Evolutionary conservation across 2,329 filamentous ascomycete genomes (phyloP).

Genomic region (Septoria petroselini): DNA sequence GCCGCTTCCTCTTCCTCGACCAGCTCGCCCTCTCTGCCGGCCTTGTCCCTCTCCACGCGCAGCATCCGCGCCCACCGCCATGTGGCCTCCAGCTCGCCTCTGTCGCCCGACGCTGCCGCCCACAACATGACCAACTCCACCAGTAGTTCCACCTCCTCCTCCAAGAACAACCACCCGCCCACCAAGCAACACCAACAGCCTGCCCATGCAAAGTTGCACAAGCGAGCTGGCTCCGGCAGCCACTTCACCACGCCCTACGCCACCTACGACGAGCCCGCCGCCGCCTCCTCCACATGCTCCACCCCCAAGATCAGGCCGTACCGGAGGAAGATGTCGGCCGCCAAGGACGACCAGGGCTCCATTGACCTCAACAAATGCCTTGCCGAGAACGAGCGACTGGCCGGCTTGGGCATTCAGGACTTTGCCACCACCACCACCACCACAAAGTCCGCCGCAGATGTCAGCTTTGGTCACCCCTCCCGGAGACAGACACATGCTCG

Average conservation of each 20-base stretch:
- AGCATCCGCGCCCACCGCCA: slow-evolving; percentile 16
- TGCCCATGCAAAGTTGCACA: slow-evolving; percentile 35
- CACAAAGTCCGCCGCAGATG: slow-evolving; percentile 44
- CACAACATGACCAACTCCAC: slow-evolving; percentile 13
- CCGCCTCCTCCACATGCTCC: slow-evolving; percentile 22
- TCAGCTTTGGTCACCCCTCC: slow-evolving; percentile 43
- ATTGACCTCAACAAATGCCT: slow-evolving; percentile 56
- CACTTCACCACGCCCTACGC: slow-evolving; percentile 34
- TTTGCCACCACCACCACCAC: no score
- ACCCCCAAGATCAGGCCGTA: slow-evolving; percentile 54
- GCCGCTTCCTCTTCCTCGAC: not conserved
- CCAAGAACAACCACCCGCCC: slow-evolving; percentile 13
- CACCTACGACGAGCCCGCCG: slow-evolving; percentile 31
- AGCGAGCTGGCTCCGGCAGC: slow-evolving; percentile 32
- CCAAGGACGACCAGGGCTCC: slow-evolving; percentile 43
- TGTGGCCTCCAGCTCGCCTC: slow-evolving; percentile 7
- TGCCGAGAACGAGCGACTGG: slow-evolving; percentile 52
- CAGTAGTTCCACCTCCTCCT: slow-evolving; percentile 1
- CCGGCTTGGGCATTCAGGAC: slow-evolving; percentile 56
- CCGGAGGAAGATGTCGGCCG: slow-evolving; percentile 52
- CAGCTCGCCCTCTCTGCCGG: slow-evolving; percentile 10
- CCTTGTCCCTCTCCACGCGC: slow-evolving; percentile 20
- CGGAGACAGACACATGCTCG: slow-evolving; percentile 49
- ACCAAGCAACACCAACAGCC: slow-evolving; percentile 9
- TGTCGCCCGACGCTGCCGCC: slow-evolving; percentile 7